Base-by-base conservation (phyloP, 2,329 filamentous ascomycete genomes). In the Fusarium sp. region DNA sequence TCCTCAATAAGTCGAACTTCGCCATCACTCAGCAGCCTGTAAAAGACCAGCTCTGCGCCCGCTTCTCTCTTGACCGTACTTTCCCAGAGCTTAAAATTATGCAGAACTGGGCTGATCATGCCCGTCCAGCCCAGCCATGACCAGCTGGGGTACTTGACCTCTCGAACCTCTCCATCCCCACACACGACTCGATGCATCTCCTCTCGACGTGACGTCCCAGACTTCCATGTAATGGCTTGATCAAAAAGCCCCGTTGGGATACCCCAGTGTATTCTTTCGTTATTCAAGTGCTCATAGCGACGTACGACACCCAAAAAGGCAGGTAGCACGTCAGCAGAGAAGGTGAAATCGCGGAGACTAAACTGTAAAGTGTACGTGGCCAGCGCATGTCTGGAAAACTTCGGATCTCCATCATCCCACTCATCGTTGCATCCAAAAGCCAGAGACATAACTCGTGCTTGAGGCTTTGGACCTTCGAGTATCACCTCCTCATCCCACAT, bases 401-500 rank as follows among this genome's bases (percentile, higher is more conserved):
- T 73, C 0, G 25, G 15, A 1, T 62, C 30, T 2, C 60, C 63
- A 11, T 61, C 57, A 17, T 66, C 63, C 71, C 70, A 73, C 32
- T 65, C 66, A 1, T 72, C 70, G 6, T 72, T 65, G 10, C 66
- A 70, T 33, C 47, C 62, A 22, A 73, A 50, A 1, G 30, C 22
- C 22, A 62, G 17, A 0, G 59, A 25, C 9, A 17, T 5, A 17
- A 58, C 56, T 10, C 15, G 20, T 20, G 20, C 32, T 15, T 10
- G 25, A 17, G 56, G 35, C 11, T 38, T 30, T 1, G 70, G 67
- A 17, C 32, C 14, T 10, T 73, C 71, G 0, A 73, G 33, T 12
- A 73, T 57, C 12, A 40, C 68, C 11, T 73, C 71, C 17, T 73
- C 71, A 10, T 73, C 70, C 71, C 70, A 73, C 10, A 57, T 73